phyloP scores from a whole-genome alignment of 352 stramenopile genomes.

The Globisporangium splendens region DNA sequence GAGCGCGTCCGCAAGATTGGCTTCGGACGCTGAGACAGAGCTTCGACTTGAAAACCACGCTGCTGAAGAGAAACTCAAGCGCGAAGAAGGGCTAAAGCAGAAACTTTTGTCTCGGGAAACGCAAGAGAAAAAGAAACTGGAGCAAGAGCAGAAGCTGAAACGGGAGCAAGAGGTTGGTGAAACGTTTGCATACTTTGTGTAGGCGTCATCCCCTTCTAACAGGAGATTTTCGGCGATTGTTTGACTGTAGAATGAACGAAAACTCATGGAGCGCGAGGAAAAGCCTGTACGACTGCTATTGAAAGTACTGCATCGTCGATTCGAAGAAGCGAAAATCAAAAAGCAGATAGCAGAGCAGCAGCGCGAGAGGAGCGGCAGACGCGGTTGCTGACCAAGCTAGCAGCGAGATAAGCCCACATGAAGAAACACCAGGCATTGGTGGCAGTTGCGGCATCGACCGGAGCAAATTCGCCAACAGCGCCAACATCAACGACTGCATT shows the following conservation, averaged over 20 bases:
- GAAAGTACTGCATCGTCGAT: constrained; percentile 55
- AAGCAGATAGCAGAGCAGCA: constrained; percentile 49
- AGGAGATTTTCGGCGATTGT: background rate
- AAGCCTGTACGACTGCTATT: constrained; percentile 45
- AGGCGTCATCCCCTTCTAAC: no score
- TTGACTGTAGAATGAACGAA: constrained; percentile 45
- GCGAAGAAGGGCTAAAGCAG: constrained; percentile 44
- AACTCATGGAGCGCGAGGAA: constrained; percentile 73
- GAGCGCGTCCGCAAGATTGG: background rate
- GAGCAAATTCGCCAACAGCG: background rate
- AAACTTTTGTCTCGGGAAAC: constrained; percentile 35
- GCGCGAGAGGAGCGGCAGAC: constrained; percentile 63
- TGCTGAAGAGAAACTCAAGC: constrained; percentile 23
- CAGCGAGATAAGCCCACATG: constrained; percentile 10
- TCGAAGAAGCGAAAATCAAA: constrained; percentile 37
- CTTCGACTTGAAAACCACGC: constrained; percentile 7
- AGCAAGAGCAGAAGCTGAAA: constrained; percentile 32
- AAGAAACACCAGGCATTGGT: constrained; percentile 5
- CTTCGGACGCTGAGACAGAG: constrained; percentile 8
- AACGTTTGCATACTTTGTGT: constrained; percentile 2
- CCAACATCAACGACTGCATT: background rate
- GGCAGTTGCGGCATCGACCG: background rate
- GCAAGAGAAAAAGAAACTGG: constrained; percentile 32
- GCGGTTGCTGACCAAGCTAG: constrained; percentile 45
- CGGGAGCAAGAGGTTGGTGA: constrained; percentile 30